phyloP scores from a whole-genome alignment of 2,329 filamentous ascomycete species.

The Fusarium goolgardi region DNA sequence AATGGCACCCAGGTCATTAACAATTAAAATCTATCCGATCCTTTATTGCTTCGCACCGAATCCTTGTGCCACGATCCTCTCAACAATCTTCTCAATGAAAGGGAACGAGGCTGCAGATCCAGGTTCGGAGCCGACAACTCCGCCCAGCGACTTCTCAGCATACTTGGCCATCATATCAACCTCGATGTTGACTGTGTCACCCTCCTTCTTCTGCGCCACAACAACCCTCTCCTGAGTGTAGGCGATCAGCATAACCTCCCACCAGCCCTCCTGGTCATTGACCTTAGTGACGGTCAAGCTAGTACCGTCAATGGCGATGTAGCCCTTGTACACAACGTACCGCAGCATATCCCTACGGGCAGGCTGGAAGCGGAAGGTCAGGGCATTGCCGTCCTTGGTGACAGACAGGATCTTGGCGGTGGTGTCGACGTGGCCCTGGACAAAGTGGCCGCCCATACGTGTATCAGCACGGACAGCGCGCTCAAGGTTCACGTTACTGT shows the following conservation, averaged over 20 bases:
- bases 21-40: slow-evolving; percentile 19
- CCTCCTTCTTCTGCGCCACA: slow-evolving; percentile 79
- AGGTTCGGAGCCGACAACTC: slow-evolving; percentile 68
- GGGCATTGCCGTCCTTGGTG: slow-evolving; percentile 86
- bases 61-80: slow-evolving; percentile 77
- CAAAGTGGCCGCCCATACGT: slow-evolving; percentile 97
- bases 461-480: slow-evolving; percentile 90
- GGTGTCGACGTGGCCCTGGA: slow-evolving; percentile 97
- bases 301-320: slow-evolving; percentile 91
- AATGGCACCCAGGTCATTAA: slow-evolving; percentile 42
- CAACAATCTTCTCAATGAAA: slow-evolving; percentile 77
- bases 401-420: slow-evolving; percentile 79
- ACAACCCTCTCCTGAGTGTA: slow-evolving; percentile 96
- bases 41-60: slow-evolving; percentile 45
- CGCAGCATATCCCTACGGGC: slow-evolving; percentile 75
- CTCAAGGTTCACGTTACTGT: slow-evolving; percentile 88
- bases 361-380: slow-evolving; percentile 86
- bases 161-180: slow-evolving; percentile 91
- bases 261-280: slow-evolving; percentile 81
- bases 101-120: slow-evolving; percentile 62
- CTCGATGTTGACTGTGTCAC: slow-evolving; percentile 90
- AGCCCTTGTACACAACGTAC: slow-evolving; percentile 97
- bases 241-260: slow-evolving; percentile 97
- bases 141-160: slow-evolving; percentile 88
- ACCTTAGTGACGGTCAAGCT: slow-evolving; percentile 93